Conservation (phyloP, 2,329 filamentous ascomycete species). For the Trichophyton verrucosum region DNA sequence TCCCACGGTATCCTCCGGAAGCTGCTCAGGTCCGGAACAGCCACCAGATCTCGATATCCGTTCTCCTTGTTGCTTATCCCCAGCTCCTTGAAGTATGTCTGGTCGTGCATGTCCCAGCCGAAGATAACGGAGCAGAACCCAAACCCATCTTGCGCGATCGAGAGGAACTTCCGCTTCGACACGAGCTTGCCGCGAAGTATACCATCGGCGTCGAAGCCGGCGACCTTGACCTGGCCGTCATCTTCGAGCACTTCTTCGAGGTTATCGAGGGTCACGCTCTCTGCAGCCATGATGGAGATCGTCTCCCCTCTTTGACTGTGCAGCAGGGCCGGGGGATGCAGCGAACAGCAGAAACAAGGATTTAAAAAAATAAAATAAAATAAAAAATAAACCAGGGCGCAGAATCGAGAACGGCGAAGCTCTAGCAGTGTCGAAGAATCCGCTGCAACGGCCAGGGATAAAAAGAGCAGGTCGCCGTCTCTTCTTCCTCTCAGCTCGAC, state of each 20-base stretch:
- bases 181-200: constrained; percentile 80
- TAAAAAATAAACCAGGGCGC: too few species aligned
- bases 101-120: constrained; percentile 95
- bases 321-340: too few species aligned
- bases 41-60: constrained; percentile 75
- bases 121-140: constrained; percentile 92
- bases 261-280: constrained; percentile 43
- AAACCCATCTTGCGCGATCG: constrained; percentile 66
- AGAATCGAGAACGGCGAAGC: neutral
- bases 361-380: too few species aligned
- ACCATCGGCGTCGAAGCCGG: constrained; percentile 77
- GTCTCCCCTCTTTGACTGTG: neutral
- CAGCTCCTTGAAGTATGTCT: constrained; percentile 75
- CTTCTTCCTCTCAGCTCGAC: too few species aligned
- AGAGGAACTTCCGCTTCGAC: constrained; percentile 85
- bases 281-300: constrained; percentile 2
- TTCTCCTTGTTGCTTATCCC: constrained; percentile 82
- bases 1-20: constrained; percentile 89
- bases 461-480: too few species aligned
- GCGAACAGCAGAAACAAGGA: too few species aligned
- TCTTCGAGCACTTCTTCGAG: constrained; percentile 55
- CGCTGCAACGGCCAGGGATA: neutral
- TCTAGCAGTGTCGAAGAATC: neutral
- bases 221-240: constrained; percentile 74
- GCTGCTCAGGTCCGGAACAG: constrained; percentile 62